These are phyloP conservation scores for Diplodia mutila DNA, from an alignment of 2,329 filamentous ascomycete species.

Conservation along the genomic window DNA sequence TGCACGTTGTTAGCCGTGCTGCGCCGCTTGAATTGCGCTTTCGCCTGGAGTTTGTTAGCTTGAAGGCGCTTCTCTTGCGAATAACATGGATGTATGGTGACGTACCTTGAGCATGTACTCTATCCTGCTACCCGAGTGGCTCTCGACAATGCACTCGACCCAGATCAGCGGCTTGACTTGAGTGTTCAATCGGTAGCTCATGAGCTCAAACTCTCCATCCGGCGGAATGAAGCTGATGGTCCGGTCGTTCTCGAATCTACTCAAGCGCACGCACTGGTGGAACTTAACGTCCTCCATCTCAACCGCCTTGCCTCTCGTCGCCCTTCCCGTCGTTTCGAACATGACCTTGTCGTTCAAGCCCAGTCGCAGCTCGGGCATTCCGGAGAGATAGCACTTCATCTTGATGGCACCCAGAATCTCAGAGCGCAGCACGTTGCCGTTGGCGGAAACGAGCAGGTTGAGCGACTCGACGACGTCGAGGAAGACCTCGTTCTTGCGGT, in stretches of 20 bases:
- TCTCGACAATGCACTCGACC: slow-evolving; percentile 98
- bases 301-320: slow-evolving; percentile 92
- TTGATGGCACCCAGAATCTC: slow-evolving; percentile 97
- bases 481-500: slow-evolving; percentile 99
- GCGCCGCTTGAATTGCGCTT: slow-evolving; percentile 95
- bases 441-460: slow-evolving; percentile 91
- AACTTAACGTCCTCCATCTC: slow-evolving; percentile 99
- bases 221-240: slow-evolving; percentile 99
- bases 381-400: slow-evolving; percentile 99
- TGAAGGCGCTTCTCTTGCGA: not conserved
- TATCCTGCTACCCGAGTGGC: slow-evolving; percentile 90
- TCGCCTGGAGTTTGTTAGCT: slow-evolving; percentile 58
- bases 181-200: slow-evolving; percentile 98
- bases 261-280: slow-evolving; percentile 95
- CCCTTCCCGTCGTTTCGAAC: slow-evolving; percentile 96
- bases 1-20: slow-evolving; percentile 99
- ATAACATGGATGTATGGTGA: not conserved
- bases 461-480: slow-evolving; percentile 95
- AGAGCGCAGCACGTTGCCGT: slow-evolving; percentile 91
- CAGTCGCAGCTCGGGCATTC: slow-evolving; percentile 93
- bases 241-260: slow-evolving; percentile 95
- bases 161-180: slow-evolving; percentile 98
- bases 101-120: slow-evolving; percentile 94
- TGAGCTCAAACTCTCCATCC: slow-evolving; percentile 97
- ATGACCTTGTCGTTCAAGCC: slow-evolving; percentile 99